Conservation (phyloP, 2,329 filamentous ascomycete genomes). For the Ceratocystis cacaofunesta region DNA sequence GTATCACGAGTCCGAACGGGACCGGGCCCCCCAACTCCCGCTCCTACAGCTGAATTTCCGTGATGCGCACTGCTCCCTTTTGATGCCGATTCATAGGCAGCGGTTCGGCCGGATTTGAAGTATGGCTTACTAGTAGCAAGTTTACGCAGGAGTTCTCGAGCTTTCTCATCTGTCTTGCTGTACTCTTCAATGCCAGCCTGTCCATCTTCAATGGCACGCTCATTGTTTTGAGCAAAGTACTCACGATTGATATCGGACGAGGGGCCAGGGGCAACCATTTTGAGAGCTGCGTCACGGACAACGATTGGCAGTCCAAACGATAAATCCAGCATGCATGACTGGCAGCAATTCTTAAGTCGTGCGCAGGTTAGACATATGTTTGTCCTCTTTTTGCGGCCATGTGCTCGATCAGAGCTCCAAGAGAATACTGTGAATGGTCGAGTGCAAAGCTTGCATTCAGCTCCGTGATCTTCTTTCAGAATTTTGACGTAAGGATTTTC, state of each 20-base stretch:
- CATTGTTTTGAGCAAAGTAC: slow-evolving; percentile 95
- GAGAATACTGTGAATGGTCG: slow-evolving; percentile 90
- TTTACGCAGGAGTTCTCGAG: slow-evolving; percentile 67
- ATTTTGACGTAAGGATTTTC: slow-evolving; percentile 98
- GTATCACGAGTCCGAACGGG: slow-evolving; percentile 65
- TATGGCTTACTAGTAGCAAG: slow-evolving; percentile 90
- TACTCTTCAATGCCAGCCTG: slow-evolving; percentile 75
- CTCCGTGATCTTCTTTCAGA: slow-evolving; percentile 92
- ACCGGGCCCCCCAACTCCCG: slow-evolving; percentile 49
- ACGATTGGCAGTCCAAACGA: slow-evolving; percentile 91
- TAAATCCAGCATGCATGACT: slow-evolving; percentile 96
- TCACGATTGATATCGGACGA: slow-evolving; percentile 87
- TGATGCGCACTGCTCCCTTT: slow-evolving; percentile 22
- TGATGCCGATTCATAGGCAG: slow-evolving; percentile 41
- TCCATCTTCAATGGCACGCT: slow-evolving; percentile 87
- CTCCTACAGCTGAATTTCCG: slow-evolving; percentile 37
- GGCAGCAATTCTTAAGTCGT: slow-evolving; percentile 94
- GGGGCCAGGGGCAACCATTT: slow-evolving; percentile 92
- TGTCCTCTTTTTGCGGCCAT: slow-evolving; percentile 77
- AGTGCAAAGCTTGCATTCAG: slow-evolving; percentile 77
- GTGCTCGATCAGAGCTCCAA: slow-evolving; percentile 84
- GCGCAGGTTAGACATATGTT: slow-evolving; percentile 95
- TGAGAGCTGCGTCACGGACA: slow-evolving; percentile 86
- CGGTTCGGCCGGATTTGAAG: slow-evolving; percentile 69
- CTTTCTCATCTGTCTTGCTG: slow-evolving; percentile 94